Conservation (phyloP, 768 basidiomycete species). For the Boletales sp. region DNA sequence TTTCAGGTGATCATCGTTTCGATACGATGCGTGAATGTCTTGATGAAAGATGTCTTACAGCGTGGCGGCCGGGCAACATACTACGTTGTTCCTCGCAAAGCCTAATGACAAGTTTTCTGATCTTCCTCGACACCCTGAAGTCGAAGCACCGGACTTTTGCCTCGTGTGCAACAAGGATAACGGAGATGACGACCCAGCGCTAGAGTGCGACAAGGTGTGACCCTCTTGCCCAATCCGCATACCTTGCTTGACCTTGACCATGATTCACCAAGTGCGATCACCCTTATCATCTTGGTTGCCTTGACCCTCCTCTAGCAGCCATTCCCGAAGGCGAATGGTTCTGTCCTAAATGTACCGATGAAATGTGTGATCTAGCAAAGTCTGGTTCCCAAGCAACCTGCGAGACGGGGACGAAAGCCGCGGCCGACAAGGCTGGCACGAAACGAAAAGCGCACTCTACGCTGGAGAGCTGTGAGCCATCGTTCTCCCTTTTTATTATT, state of each 20-base stretch:
- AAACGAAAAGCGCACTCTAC: constrained; percentile 47
- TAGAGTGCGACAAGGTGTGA: constrained; percentile 89
- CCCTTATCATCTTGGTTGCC: constrained; percentile 82
- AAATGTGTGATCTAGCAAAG: constrained; percentile 46
- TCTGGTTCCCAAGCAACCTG: constrained; percentile 3
- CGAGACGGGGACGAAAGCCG: neutral
- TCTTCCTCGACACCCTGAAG: constrained; percentile 78
- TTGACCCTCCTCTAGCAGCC: constrained; percentile 68
- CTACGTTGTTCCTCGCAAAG: constrained; percentile 76
- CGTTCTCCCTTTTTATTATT: neutral
- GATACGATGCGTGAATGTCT: neutral
- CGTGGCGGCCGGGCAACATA: constrained; percentile 83
- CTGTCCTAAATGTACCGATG: constrained; percentile 68
- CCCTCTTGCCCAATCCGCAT: neutral
- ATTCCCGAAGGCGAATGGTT: constrained; percentile 93
- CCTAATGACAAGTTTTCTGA: constrained; percentile 75
- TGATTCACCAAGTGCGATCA: constrained; percentile 66
- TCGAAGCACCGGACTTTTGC: constrained; percentile 66
- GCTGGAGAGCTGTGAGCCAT: constrained; percentile 35
- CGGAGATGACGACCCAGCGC: constrained; percentile 66
- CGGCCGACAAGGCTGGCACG: constrained; percentile 25
- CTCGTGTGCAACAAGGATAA: constrained; percentile 67
- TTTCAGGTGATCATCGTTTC: constrained; percentile 44
- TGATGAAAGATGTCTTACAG: constrained; percentile 35
- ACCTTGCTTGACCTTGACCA: constrained; percentile 4